These are phyloP conservation scores for Adansonia digitata DNA, from an alignment of 345 rosid species.

Conservation along the genomic window DNA sequence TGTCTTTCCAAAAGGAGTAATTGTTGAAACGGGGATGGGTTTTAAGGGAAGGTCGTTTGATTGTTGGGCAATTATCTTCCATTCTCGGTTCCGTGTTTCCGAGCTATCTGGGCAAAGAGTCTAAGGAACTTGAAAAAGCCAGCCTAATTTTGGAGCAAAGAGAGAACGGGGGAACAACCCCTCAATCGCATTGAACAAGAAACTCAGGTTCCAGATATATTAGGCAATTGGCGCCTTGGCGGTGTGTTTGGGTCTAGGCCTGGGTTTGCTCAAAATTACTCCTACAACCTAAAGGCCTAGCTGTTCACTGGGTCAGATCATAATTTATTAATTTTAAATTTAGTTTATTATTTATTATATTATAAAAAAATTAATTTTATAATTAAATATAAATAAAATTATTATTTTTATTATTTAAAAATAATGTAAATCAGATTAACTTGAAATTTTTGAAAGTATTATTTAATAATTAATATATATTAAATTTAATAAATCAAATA, in stretches of 20 bases:
- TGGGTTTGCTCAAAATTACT: no score
- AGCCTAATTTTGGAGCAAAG: neutral
- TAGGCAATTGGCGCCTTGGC: neutral
- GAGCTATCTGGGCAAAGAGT: neutral
- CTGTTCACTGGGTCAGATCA: neutral
- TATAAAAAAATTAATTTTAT: no score
- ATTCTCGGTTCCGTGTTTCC: neutral
- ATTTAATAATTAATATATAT: no score
- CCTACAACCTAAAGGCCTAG: neutral
- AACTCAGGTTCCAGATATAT: neutral
- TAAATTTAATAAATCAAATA: no score
- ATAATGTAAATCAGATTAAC: no score
- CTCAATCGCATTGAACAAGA: neutral
- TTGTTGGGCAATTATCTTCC: neutral
- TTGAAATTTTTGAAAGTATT: no score
- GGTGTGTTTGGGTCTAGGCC: neutral
- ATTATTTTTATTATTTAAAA: no score
- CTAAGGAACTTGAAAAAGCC: neutral
- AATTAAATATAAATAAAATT: no score
- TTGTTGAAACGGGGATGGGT: slow-evolving; percentile 10
- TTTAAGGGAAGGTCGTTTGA: slow-evolving; percentile 1
- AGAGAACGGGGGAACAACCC: neutral
- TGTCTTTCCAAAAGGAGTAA: slow-evolving; percentile 49
- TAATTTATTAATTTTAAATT: no score
- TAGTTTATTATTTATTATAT: no score